These are phyloP conservation scores for Colletotrichum godetiae DNA, from an alignment of 2,329 filamentous ascomycete genomes.

Conservation along the genomic window DNA sequence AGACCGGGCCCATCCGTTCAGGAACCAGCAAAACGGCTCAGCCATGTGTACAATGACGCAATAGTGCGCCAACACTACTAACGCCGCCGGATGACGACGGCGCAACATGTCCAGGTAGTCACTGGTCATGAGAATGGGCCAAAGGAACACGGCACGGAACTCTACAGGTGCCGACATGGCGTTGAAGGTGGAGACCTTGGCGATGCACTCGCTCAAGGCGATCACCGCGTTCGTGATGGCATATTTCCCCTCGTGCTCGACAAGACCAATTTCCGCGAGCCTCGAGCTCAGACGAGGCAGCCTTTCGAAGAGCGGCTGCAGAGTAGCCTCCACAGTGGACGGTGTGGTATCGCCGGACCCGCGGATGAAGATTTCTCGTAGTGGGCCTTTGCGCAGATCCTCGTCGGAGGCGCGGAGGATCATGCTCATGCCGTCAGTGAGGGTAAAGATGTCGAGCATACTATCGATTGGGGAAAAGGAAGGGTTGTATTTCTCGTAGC, in stretches of 20 bases:
- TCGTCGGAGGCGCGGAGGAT: constrained; percentile 43
- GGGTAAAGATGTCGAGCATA: constrained; percentile 46
- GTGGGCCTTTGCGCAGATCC: constrained; percentile 38
- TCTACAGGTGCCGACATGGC: constrained; percentile 36
- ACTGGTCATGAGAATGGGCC: constrained; percentile 41
- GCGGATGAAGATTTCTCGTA: constrained; percentile 39
- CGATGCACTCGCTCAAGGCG: constrained; percentile 22
- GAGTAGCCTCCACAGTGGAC: constrained; percentile 13
- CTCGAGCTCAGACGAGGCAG: constrained; percentile 7
- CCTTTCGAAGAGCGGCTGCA: constrained; percentile 18
- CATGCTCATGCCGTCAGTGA: constrained; percentile 45
- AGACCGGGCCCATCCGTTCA: constrained; percentile 27
- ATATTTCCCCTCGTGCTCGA: constrained; percentile 27
- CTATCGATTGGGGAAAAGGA: constrained; percentile 43
- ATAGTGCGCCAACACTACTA: constrained; percentile 39
- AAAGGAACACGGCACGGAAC: constrained; percentile 38
- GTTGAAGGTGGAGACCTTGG: constrained; percentile 23
- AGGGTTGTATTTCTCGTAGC: constrained; percentile 31
- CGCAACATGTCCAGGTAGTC: constrained; percentile 38
- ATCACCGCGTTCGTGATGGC: constrained; percentile 23
- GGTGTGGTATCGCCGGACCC: constrained; percentile 10
- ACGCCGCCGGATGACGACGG: constrained; percentile 36
- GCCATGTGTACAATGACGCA: constrained; percentile 39
- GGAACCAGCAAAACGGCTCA: constrained; percentile 39
- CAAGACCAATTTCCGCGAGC: background rate